These are phyloP conservation scores for Leishmania major DNA, from an alignment of 208 protist genomes.

Conservation along the genomic window DNA sequence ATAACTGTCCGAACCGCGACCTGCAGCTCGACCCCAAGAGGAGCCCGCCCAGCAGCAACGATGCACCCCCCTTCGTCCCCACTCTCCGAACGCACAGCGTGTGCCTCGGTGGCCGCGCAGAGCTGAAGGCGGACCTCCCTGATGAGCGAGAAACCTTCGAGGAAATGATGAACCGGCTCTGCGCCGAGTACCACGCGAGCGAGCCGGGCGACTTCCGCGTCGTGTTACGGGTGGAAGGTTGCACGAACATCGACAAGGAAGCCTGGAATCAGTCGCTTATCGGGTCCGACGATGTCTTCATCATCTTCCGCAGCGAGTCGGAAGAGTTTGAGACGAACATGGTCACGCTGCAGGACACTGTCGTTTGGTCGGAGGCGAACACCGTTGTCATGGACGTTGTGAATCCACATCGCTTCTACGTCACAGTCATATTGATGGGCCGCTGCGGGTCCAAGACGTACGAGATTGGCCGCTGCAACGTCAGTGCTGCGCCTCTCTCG, in stretches of 20 bases:
- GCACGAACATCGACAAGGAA: constrained; percentile 62
- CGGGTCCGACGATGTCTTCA: constrained; percentile 58
- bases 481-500: constrained; percentile 56
- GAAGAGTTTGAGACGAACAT: constrained; percentile 55
- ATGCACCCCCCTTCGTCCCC: background rate
- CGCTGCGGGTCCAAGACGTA: constrained; percentile 30
- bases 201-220: constrained; percentile 47
- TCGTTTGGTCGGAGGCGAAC: constrained; percentile 50
- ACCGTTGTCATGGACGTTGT: constrained; percentile 54
- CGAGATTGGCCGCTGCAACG: constrained; percentile 68
- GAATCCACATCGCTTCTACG: constrained; percentile 46
- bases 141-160: constrained; percentile 56
- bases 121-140: constrained; percentile 37
- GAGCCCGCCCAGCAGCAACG: no score
- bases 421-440: constrained; percentile 69
- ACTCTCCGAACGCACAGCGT: background rate
- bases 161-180: constrained; percentile 57
- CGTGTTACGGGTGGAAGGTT: constrained; percentile 60
- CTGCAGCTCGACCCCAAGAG: background rate
- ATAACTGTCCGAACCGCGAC: background rate
- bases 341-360: constrained; percentile 43
- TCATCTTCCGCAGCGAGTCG: constrained; percentile 62
- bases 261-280: constrained; percentile 47
- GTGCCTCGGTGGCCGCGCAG: constrained; percentile 17
- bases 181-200: constrained; percentile 41